Evolutionary conservation across 768 basidiomycete species (phyloP), one percentile per base, ranked within the genome.

Genomic region (Cubamyces sp.): DNA sequence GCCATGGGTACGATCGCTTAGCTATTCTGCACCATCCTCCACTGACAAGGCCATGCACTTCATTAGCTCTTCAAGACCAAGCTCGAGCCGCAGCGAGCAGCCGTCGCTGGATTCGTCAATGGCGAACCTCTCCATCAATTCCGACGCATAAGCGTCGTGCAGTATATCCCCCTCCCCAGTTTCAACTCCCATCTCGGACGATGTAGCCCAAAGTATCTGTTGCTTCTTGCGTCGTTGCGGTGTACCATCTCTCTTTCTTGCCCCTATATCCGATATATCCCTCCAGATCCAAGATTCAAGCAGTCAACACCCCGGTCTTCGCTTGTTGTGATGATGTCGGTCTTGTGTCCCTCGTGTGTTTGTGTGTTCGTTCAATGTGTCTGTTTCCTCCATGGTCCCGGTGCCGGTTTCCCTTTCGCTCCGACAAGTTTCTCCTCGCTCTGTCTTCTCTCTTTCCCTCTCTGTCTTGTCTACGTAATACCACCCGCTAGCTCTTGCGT

Each of bases 71-170:
- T 74, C 74, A 42, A 69, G 73, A 54, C 73, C 73, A 46, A 62
- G 73, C 60, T 74, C 73, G 23, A 75, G 75, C 53, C 66, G 72
- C 39, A 70, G 71, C 62, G 69, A 73, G 53, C 61, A 51, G 15
- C 49, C 58, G 1, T 69, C 67, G 34, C 62, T 71, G 48, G 71
- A 72, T 26, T 54, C 58, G 26, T 65, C 71, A 21, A 68, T 72
- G 67, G 62, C 69, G 23, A 68, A 54, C 57, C 64, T 72, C 8
- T 56, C 69, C 42, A 43, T 72, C 50, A 61, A 54, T 43, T 42
- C 54, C 28, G 61, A 63, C 42, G 52, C 55, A 28, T 66, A 62
- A 47, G 28, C 49, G n/a, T 64, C 57, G 21, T 15, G 28, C 34
- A 19, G 48, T 49, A 12, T 34, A 40, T 41, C 28, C n/a, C 23